phyloP scores from a whole-genome alignment of 2,329 filamentous ascomycete genomes.

The Diaporthe ampelina region DNA sequence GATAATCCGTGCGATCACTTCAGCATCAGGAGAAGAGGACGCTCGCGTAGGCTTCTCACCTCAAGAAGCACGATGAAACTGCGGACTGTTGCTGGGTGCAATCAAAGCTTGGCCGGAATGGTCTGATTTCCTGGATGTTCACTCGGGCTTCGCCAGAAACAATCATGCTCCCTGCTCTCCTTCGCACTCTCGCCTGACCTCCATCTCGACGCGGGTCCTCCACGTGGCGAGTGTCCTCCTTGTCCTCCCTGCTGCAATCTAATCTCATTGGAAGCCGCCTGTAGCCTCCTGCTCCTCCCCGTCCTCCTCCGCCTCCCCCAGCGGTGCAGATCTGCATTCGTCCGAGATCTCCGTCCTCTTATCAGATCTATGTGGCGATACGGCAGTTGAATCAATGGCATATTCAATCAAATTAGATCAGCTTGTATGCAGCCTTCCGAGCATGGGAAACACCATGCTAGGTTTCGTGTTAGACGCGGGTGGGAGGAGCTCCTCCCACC shows the following conservation, averaged over 20 bases:
- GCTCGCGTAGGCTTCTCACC: constrained; percentile 1
- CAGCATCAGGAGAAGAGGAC: neutral
- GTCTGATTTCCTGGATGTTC: constrained; percentile 16
- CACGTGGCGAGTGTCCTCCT: constrained; percentile 7
- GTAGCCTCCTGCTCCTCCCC: neutral
- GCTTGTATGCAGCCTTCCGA: neutral
- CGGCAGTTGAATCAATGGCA: constrained; percentile 3
- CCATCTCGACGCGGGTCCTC: constrained; percentile 6
- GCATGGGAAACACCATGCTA: neutral
- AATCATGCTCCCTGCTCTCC: neutral
- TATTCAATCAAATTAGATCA: neutral
- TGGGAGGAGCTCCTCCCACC: constrained; percentile 33
- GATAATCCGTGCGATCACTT: neutral
- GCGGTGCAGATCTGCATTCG: neutral
- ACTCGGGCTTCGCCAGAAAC: neutral
- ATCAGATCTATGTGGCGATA: neutral
- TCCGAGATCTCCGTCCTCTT: constrained; percentile 24
- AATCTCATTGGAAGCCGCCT: neutral
- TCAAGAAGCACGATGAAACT: constrained; percentile 5
- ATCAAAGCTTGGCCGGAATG: constrained; percentile 7
- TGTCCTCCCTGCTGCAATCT: constrained; percentile 17
- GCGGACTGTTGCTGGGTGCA: neutral
- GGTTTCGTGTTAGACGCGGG: constrained; percentile 8
- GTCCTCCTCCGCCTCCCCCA: constrained; percentile 2
- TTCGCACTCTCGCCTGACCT: neutral